phyloP scores from a whole-genome alignment of 371 early-diverging fungal species.

The Parasitella parasitica region DNA sequence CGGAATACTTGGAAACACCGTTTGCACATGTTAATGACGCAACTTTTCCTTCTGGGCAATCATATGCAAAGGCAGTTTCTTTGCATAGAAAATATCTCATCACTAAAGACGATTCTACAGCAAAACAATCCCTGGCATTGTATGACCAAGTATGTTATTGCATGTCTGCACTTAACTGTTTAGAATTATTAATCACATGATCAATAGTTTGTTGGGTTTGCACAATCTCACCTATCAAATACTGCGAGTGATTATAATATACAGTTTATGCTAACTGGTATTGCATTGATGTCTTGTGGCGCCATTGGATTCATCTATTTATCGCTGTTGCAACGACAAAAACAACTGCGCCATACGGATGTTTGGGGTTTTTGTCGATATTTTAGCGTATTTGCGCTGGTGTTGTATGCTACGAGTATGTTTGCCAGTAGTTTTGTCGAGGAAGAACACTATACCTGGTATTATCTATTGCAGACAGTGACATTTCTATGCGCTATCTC shows the following conservation, averaged over 20 bases:
- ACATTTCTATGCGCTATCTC: constrained; percentile 45
- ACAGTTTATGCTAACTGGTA: constrained; percentile 49
- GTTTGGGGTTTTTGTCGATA: constrained; percentile 12
- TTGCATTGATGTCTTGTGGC: constrained; percentile 18
- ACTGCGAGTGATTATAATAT: constrained; percentile 61
- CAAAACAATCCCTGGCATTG: constrained; percentile 18
- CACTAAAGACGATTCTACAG: neutral
- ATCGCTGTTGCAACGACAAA: neutral
- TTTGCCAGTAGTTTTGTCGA: constrained; percentile 78
- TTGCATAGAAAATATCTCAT: constrained; percentile 14
- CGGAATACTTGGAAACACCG: constrained; percentile 11
- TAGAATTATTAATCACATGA: too few species aligned
- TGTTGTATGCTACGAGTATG: constrained; percentile 54
- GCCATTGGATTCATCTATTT: constrained; percentile 3
- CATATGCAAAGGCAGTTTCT: constrained; percentile 14
- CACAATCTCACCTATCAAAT: constrained; percentile 48
- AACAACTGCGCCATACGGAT: neutral
- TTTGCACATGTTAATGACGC: neutral
- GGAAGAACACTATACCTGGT: constrained; percentile 80
- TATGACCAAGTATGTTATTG: constrained; percentile 49
- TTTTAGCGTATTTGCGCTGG: constrained; percentile 33
- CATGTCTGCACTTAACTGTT: too few species aligned
- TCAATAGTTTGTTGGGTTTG: constrained; percentile 42
- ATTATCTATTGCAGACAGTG: constrained; percentile 63
- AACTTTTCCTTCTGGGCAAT: neutral